Conservation (phyloP, 345 rosid species). For the Cochlearia excelsa region DNA sequence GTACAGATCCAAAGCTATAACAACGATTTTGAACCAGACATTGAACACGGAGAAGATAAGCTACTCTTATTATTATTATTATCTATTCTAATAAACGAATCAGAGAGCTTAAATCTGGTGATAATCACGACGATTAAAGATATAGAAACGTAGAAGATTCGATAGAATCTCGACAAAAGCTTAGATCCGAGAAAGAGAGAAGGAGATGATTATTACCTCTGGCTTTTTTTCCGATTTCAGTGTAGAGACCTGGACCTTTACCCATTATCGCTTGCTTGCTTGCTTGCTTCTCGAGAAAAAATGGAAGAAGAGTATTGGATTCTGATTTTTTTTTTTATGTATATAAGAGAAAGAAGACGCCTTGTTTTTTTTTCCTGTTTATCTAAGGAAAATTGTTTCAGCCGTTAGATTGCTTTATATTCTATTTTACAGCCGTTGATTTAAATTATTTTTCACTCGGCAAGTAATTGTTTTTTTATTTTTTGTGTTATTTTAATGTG, state of each 20-base stretch:
- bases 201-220: conserved; percentile 46
- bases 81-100: background rate
- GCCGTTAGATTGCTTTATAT: conserved; percentile 21
- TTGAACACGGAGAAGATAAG: background rate
- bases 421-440: conserved; percentile 24
- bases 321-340: conserved; percentile 6
- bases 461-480: background rate
- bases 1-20: too few species aligned
- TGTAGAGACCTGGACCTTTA: conserved; percentile 91
- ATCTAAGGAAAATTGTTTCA: conserved; percentile 17
- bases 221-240: conserved; percentile 90
- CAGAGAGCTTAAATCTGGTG: background rate
- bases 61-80: background rate
- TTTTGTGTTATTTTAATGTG: background rate
- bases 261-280: conserved; percentile 42
- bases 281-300: background rate
- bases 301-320: background rate
- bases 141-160: background rate
- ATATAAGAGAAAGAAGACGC: conserved; percentile 20
- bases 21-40: too few species aligned
- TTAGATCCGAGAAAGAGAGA: background rate
- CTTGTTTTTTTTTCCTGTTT: conserved; percentile 26
- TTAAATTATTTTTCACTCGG: too few species aligned
- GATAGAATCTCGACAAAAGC: background rate
- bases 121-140: background rate